These are phyloP conservation scores for Scutellaria barbata DNA, from an alignment of 257 asterid species.

Conservation along the genomic window DNA sequence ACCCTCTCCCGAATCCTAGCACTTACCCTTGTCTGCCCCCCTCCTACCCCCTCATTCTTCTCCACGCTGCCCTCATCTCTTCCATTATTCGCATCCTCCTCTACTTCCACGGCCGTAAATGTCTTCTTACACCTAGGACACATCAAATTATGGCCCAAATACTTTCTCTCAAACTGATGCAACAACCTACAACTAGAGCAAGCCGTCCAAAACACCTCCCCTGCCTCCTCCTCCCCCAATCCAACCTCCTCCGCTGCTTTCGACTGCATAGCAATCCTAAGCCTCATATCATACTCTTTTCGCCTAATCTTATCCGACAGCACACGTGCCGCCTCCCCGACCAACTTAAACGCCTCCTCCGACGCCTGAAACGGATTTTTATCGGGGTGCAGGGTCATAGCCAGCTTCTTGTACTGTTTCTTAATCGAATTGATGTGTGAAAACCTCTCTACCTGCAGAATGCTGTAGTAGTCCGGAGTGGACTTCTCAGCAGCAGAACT, in stretches of 20 bases:
- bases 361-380: slow-evolving; percentile 63
- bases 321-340: slow-evolving; percentile 76
- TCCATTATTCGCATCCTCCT: slow-evolving; percentile 30
- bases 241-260: slow-evolving; percentile 47
- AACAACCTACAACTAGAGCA: slow-evolving; percentile 67
- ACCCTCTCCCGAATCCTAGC: slow-evolving; percentile 61
- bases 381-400: slow-evolving; percentile 79
- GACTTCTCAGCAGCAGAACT: slow-evolving; percentile 11
- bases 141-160: slow-evolving; percentile 73
- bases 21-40: slow-evolving; percentile 51
- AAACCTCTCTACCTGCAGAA: slow-evolving; percentile 74
- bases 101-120: slow-evolving; percentile 72
- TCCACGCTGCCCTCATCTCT: slow-evolving; percentile 24
- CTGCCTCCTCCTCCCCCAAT: slow-evolving; percentile 32
- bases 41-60: slow-evolving; percentile 35
- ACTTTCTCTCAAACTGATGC: slow-evolving; percentile 75
- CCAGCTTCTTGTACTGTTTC: slow-evolving; percentile 80
- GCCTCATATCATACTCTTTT: slow-evolving; percentile 71
- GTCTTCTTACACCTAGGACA: slow-evolving; percentile 75
- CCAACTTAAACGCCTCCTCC: slow-evolving; percentile 86
- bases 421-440: slow-evolving; percentile 62
- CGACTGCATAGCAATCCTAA: slow-evolving; percentile 74
- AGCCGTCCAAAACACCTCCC: slow-evolving; percentile 58
- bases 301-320: slow-evolving; percentile 74
- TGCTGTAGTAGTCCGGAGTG: slow-evolving; percentile 66